These are phyloP conservation scores for Cladosporium sp. DNA, from an alignment of 2,329 filamentous ascomycete genomes.

Conservation along the genomic window DNA sequence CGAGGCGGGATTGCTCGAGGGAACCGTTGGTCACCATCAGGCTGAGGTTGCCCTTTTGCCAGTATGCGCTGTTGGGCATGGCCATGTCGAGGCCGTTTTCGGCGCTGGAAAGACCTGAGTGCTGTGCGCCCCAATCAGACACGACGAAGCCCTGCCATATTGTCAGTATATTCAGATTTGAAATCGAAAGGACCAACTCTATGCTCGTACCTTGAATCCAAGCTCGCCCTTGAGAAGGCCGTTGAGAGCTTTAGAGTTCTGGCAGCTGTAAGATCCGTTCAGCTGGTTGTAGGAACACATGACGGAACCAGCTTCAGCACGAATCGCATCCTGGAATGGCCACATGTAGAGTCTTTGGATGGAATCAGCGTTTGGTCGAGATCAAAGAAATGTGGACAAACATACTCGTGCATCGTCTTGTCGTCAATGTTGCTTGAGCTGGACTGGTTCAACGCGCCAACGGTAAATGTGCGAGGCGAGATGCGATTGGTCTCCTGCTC, in stretches of 20 bases:
- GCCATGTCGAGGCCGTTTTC: conserved; percentile 36
- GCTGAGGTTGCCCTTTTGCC: conserved; percentile 28
- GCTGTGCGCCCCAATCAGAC: conserved; percentile 47
- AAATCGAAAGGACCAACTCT: too few species aligned
- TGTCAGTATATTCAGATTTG: not conserved
- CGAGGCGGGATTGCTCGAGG: conserved; percentile 31
- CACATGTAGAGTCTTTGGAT: conserved; percentile 24
- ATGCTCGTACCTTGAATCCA: conserved; percentile 27
- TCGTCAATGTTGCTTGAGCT: conserved; percentile 50
- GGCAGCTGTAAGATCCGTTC: conserved; percentile 66
- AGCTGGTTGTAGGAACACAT: conserved; percentile 76
- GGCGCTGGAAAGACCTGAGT: conserved; percentile 31
- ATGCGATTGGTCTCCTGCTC: conserved; percentile 35
- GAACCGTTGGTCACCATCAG: conserved; percentile 37
- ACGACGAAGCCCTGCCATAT: conserved; percentile 45
- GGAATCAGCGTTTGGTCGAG: not conserved
- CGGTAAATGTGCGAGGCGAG: conserved; percentile 41
- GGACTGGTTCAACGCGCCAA: conserved; percentile 24
- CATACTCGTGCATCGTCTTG: conserved; percentile 54
- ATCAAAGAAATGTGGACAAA: not conserved
- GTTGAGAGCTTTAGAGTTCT: conserved; percentile 62
- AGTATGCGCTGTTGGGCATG: conserved; percentile 28
- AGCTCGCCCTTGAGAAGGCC: conserved; percentile 65
- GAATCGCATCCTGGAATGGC: conserved; percentile 69
- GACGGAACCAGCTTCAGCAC: conserved; percentile 62